Base-by-base conservation (phyloP, 116 monocot genomes). In the Iris pallida region DNA sequence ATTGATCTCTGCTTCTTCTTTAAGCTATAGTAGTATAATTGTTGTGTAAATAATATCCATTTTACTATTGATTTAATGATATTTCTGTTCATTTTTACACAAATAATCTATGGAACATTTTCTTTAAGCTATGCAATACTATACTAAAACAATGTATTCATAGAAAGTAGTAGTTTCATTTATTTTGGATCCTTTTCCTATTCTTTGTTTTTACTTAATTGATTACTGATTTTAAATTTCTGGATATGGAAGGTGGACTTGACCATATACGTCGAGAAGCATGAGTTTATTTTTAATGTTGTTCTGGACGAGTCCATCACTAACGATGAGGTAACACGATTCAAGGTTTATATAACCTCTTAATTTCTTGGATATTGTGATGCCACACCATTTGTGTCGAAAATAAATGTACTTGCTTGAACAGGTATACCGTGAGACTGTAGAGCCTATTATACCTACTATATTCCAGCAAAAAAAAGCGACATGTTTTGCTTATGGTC, bases 401-500 rank as follows among this genome's bases (percentile, higher is more conserved):
- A 9, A 51, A 51, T 51, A 51, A 51, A 51, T 51, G 7, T 51
- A 9, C 49, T 51, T 51, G 49, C 13, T 30, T 57, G 53, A 67
- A 53, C 85, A 94, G 94, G 94, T 94, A 15, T 94, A 94, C 68
- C 87, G 88, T 59, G 80, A 70, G 61, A 94, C 94, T 65, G 90
- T 94, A 17, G 85, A 94, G 58, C 94, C 94, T 53, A 94, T 94
- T 61, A 94, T 94, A 65, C 94, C 94, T 68, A 87, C 83, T 30
- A 87, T 94, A 16, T 94, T 94, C 73, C 66, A 94, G 67, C 79
- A 75, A 64, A 90, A 87, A 55, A 94, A 94, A 82, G 94, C 94
- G 44, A 90, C 94, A 64, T 94, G 94, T 53, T 90, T 94, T 83
- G 94, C 94, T 47, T 94, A 94, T 83, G 94, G 94, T 61, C 94